These are phyloP conservation scores for Lentinus tigrinus DNA, from an alignment of 768 basidiomycete species.

Conservation along the genomic window DNA sequence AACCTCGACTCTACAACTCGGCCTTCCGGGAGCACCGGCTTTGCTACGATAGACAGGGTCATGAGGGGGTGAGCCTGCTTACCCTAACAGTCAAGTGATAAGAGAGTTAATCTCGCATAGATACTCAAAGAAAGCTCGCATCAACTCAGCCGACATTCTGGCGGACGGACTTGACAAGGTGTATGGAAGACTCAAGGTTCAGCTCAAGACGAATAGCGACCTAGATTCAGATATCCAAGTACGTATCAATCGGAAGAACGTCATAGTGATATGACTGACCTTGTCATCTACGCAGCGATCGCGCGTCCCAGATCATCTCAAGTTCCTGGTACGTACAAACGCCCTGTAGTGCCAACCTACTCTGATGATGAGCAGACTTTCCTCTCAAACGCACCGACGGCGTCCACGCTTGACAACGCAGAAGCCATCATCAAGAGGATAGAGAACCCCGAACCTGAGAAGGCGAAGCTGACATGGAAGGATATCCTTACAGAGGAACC, in stretches of 20 bases:
- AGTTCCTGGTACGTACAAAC: constrained; percentile 52
- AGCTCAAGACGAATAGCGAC: constrained; percentile 49
- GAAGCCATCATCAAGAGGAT: constrained; percentile 48
- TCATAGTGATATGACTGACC: constrained; percentile 1
- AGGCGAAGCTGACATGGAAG: constrained; percentile 62
- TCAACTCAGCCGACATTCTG: constrained; percentile 61
- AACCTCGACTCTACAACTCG: constrained; percentile 59
- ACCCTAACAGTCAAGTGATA: not conserved
- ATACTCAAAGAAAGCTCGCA: constrained; percentile 55
- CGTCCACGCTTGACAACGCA: constrained; percentile 51
- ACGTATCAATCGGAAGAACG: constrained; percentile 6
- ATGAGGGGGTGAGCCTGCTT: constrained; percentile 46
- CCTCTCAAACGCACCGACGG: constrained; percentile 53
- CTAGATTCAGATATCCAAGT: constrained; percentile 70
- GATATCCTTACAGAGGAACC: constrained; percentile 82
- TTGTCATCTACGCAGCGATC: constrained; percentile 39
- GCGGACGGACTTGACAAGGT: constrained; percentile 60
- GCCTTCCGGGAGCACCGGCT: constrained; percentile 55
- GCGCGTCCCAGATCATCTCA: constrained; percentile 68
- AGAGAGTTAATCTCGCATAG: constrained; percentile 10
- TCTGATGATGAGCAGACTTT: constrained; percentile 40
- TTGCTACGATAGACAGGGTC: constrained; percentile 52
- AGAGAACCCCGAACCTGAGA: constrained; percentile 40
- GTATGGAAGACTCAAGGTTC: constrained; percentile 50
- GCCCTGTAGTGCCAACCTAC: not conserved